Conservation (phyloP, 129 eudicot species). For the Ambrosia artemisiifolia region DNA sequence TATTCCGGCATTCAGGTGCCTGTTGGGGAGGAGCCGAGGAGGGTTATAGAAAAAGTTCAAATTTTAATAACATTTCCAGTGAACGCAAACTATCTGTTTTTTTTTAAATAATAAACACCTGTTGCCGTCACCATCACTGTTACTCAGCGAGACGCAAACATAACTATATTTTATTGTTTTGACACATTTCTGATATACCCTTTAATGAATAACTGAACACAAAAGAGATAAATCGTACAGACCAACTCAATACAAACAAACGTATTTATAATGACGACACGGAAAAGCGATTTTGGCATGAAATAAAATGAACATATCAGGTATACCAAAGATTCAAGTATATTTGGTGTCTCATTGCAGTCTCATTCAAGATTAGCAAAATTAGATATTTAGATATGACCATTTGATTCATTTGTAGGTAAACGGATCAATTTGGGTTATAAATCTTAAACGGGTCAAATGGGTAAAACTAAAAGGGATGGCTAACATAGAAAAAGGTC, state of each 20-base stretch:
- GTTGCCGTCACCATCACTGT: slow-evolving; percentile 80
- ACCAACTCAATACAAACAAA: slow-evolving; percentile 5
- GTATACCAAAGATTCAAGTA: too few species aligned
- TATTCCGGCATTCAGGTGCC: slow-evolving; percentile 71
- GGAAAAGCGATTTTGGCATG: neutral
- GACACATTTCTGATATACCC: neutral
- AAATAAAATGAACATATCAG: neutral
- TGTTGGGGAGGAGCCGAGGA: slow-evolving; percentile 12
- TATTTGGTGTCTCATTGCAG: too few species aligned
- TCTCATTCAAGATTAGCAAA: too few species aligned
- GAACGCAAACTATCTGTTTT: neutral
- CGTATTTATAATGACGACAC: neutral
- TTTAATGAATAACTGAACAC: neutral
- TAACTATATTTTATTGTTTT: neutral
- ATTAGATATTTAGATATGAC: too few species aligned
- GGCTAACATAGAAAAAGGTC: too few species aligned
- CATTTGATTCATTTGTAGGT: too few species aligned
- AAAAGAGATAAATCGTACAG: neutral
- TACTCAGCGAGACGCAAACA: neutral
- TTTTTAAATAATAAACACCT: slow-evolving; percentile 30
- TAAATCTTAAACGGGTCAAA: too few species aligned
- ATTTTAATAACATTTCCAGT: neutral
- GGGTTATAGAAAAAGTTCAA: slow-evolving; percentile 3
- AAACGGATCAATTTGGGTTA: too few species aligned
- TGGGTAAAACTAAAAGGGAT: too few species aligned